Percentiles rank a stretch among this genome's conserved stretches.
phyloP scores from a whole-genome alignment of 2,329 filamentous ascomycete species.

The Thelonectria discophora region DNA sequence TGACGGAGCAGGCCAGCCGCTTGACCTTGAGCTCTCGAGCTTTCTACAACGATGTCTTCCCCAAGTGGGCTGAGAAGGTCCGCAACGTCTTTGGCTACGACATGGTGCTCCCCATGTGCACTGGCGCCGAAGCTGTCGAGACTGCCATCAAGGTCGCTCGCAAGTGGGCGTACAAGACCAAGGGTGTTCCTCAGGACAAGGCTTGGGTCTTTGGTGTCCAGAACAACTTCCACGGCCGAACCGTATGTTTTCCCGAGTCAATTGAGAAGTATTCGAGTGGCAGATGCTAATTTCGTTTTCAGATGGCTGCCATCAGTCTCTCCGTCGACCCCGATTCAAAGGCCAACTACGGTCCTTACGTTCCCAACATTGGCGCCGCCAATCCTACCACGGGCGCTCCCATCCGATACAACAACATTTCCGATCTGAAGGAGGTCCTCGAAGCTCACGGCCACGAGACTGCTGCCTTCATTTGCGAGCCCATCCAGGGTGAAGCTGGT shows the following conservation, averaged over 20 bases:
- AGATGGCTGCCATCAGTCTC: constrained; percentile 95
- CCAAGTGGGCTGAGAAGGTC: constrained; percentile 92
- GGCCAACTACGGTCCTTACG: constrained; percentile 95
- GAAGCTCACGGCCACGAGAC: constrained; percentile 84
- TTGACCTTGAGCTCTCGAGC: constrained; percentile 93
- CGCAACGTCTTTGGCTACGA: constrained; percentile 91
- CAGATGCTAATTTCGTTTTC: constrained; percentile 11
- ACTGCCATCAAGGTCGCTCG: constrained; percentile 34
- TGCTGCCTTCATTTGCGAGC: constrained; percentile 93
- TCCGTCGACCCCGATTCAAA: constrained; percentile 95
- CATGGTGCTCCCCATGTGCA: constrained; percentile 99
- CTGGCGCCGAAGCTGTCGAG: constrained; percentile 77
- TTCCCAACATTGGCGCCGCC: constrained; percentile 83
- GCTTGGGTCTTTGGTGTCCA: constrained; percentile 70
- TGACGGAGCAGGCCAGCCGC: constrained; percentile 87
- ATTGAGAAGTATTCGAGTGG: not conserved
- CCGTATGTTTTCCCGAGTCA: constrained; percentile 64
- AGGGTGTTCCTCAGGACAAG: constrained; percentile 28
- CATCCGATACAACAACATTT: constrained; percentile 87
- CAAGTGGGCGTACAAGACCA: constrained; percentile 35
- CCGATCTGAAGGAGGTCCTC: constrained; percentile 80
- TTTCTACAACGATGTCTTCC: constrained; percentile 99
- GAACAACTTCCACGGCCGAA: constrained; percentile 97
- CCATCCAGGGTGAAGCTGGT: constrained; percentile 96
- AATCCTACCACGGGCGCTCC: constrained; percentile 77